phyloP scores from a whole-genome alignment of 2,329 filamentous ascomycete genomes.

The Aspergillus sergii region DNA sequence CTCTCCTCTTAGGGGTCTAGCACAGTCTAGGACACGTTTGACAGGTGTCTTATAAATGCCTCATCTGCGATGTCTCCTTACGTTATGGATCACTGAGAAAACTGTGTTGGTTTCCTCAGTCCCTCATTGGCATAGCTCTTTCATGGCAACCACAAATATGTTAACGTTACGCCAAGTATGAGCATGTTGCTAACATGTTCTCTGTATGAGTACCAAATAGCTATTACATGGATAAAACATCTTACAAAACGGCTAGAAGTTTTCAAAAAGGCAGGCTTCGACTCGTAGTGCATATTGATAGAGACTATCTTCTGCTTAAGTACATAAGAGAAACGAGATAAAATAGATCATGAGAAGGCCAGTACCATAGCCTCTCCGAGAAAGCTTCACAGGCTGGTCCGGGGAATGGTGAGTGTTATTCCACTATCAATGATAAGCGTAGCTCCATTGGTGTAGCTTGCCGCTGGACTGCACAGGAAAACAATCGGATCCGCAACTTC shows the following conservation, averaged over 20 bases:
- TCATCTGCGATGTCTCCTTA: too few species aligned
- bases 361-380: not conserved
- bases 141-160: accelerated
- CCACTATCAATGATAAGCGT: not conserved
- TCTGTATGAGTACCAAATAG: too few species aligned
- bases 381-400: not conserved
- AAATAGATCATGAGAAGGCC: not conserved
- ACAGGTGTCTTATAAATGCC: too few species aligned
- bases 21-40: too few species aligned
- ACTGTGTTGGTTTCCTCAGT: too few species aligned
- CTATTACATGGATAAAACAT: not conserved
- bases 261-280: not conserved
- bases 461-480: not conserved
- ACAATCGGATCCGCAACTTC: slow-evolving; percentile 2
- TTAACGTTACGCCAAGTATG: too few species aligned
- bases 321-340: not conserved
- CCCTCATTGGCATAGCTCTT: accelerated
- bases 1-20: too few species aligned
- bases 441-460: slow-evolving; percentile 4
- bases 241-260: not conserved
- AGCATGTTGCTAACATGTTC: too few species aligned
- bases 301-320: not conserved
- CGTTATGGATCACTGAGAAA: too few species aligned
- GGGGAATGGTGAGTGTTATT: not conserved
- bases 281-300: too few species aligned